phyloP scores from a whole-genome alignment of 768 basidiomycete species.

The Suillus hirtellus region DNA sequence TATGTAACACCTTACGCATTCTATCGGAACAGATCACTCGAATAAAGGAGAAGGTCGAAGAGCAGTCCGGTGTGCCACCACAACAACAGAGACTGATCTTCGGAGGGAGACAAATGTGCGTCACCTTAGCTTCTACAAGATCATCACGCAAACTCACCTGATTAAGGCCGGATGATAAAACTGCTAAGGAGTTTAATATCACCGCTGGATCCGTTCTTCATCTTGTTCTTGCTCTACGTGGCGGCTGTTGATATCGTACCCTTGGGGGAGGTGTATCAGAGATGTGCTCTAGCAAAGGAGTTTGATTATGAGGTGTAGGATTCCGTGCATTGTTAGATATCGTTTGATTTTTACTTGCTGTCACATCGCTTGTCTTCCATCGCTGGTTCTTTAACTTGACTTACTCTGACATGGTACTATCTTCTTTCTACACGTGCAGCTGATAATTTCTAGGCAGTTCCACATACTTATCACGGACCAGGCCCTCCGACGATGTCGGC shows the following conservation, averaged over 20 bases:
- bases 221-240: constrained; percentile 92
- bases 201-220: constrained; percentile 86
- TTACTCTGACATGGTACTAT: not conserved
- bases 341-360: constrained; percentile 25
- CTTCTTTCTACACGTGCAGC: not conserved
- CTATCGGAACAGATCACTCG: constrained; percentile 65
- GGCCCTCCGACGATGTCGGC: constrained; percentile 72
- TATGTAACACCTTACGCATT: constrained; percentile 7
- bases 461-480: constrained; percentile 14
- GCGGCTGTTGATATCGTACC: constrained; percentile 56
- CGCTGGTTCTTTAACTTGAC: not conserved
- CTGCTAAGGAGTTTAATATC: constrained; percentile 82
- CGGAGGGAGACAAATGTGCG: constrained; percentile 89
- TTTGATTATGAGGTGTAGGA: constrained; percentile 20
- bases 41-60: constrained; percentile 98
- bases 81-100: constrained; percentile 95
- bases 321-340: constrained; percentile 31
- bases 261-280: constrained; percentile 6
- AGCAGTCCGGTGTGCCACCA: constrained; percentile 97
- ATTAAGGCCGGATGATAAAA: constrained; percentile 89
- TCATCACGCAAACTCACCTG: constrained; percentile 1
- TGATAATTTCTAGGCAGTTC: not conserved
- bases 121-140: constrained; percentile 13
- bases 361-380: constrained; percentile 9
- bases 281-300: constrained; percentile 6